These are phyloP conservation scores for Aspergillus ellipticus DNA, from an alignment of 495 filamentous ascomycete species.

Conservation along the genomic window DNA sequence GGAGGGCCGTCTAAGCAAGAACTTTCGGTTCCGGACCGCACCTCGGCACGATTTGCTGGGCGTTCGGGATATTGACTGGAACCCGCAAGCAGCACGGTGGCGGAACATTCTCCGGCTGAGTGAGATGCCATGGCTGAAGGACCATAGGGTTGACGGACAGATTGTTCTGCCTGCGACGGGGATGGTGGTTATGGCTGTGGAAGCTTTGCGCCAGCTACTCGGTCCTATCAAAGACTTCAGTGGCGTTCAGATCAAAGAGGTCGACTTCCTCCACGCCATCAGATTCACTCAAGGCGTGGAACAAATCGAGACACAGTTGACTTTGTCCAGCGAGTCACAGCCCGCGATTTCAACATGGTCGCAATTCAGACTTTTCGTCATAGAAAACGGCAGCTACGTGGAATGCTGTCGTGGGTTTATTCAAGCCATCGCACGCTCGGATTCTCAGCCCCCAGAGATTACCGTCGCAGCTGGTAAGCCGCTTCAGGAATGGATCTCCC, in stretches of 20 bases:
- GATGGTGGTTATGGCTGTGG: constrained; percentile 43
- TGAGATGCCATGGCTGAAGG: constrained; percentile 43
- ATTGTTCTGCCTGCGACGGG: constrained; percentile 44
- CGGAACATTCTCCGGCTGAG: constrained; percentile 40
- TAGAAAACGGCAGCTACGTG: neutral
- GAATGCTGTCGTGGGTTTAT: constrained; percentile 1
- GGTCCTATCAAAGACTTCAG: constrained; percentile 13
- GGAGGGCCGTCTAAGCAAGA: neutral
- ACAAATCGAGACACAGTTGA: neutral
- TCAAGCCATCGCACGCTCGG: neutral
- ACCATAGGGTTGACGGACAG: constrained; percentile 34
- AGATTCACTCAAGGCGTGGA: neutral
- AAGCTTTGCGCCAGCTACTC: constrained; percentile 40
- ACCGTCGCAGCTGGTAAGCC: neutral
- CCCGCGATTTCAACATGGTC: neutral
- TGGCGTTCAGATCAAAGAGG: neutral
- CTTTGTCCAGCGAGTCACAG: neutral
- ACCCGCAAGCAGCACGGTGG: constrained; percentile 32
- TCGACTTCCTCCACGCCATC: neutral
- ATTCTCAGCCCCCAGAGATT: neutral
- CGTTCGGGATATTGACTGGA: neutral
- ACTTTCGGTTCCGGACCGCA: neutral
- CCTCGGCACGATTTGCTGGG: neutral
- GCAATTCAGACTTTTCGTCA: neutral
- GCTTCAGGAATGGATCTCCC: neutral